Conservation (phyloP, 2,329 filamentous ascomycete genomes). For the Thermoascus crustaceus region DNA sequence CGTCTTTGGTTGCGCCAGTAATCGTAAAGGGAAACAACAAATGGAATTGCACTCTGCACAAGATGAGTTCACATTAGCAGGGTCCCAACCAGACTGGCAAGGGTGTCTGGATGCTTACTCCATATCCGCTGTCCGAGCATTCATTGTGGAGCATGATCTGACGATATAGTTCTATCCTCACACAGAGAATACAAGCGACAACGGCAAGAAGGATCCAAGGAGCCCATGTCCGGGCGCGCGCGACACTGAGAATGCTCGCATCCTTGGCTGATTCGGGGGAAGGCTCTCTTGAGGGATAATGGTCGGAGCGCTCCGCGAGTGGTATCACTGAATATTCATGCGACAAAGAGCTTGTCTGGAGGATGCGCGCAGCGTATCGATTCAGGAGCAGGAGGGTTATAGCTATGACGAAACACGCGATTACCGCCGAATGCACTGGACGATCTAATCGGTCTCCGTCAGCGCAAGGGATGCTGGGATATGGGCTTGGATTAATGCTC, state of each 20-base stretch:
- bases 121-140: constrained; percentile 31
- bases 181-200: constrained; percentile 17
- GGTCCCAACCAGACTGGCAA: too few relatives aligned
- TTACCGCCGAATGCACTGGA: constrained; percentile 36
- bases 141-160: constrained; percentile 34
- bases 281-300: background rate
- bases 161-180: constrained; percentile 34
- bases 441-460: constrained; percentile 30
- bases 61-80: too few relatives aligned
- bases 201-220: constrained; percentile 17
- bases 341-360: constrained; percentile 13
- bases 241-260: background rate
- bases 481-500: constrained; percentile 8
- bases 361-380: constrained; percentile 22
- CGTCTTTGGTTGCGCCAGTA: constrained; percentile 25
- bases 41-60: constrained; percentile 30
- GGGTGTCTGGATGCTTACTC: too few relatives aligned
- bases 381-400: constrained; percentile 29
- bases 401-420: constrained; percentile 35
- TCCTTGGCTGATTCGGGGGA: background rate
- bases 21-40: constrained; percentile 35
- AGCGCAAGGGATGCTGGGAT: constrained; percentile 4
- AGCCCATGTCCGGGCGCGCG: constrained; percentile 9
- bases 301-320: constrained; percentile 15
- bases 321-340: constrained; percentile 22